phyloP scores from a whole-genome alignment of 129 eudicot species.

The Flaveria ramosissima region DNA sequence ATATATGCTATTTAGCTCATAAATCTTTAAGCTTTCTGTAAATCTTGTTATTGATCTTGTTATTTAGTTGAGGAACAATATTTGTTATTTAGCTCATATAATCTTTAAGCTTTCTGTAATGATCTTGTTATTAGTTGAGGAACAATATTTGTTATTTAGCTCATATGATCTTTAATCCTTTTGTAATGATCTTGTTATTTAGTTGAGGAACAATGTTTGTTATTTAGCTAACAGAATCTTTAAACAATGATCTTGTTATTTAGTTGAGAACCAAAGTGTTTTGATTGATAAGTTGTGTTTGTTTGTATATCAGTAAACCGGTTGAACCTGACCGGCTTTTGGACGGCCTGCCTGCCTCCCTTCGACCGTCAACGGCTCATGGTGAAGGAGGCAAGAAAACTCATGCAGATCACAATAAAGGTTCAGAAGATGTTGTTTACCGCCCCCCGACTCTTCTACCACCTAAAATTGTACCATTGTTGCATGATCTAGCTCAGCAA shows the following conservation, averaged over 20 bases:
- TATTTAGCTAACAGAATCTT: background rate
- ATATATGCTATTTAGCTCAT: too few relatives aligned
- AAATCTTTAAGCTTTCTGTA: background rate
- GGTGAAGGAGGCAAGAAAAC: slow-evolving; percentile 47
- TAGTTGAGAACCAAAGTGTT: background rate
- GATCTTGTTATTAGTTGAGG: too few relatives aligned
- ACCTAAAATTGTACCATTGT: slow-evolving; percentile 66
- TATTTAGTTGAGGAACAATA: background rate
- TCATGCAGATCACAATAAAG: slow-evolving; percentile 51
- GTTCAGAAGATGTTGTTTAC: slow-evolving; percentile 50
- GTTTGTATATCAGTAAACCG: slow-evolving; percentile 68
- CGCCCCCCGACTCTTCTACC: slow-evolving; percentile 61
- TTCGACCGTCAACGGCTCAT: slow-evolving; percentile 57
- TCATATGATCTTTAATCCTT: background rate
- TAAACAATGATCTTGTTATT: background rate
- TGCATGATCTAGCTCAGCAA: slow-evolving; percentile 68
- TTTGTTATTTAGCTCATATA: background rate
- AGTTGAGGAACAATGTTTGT: background rate
- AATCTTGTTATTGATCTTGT: too few relatives aligned
- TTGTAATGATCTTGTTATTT: too few relatives aligned
- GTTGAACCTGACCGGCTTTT: slow-evolving; percentile 87
- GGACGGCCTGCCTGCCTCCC: slow-evolving; percentile 70
- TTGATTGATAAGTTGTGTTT: slow-evolving; percentile 14
- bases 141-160: background rate
- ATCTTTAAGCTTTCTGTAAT: background rate